phyloP scores from a whole-genome alignment of 768 basidiomycete species.

The Psilocybe cyanescens region DNA sequence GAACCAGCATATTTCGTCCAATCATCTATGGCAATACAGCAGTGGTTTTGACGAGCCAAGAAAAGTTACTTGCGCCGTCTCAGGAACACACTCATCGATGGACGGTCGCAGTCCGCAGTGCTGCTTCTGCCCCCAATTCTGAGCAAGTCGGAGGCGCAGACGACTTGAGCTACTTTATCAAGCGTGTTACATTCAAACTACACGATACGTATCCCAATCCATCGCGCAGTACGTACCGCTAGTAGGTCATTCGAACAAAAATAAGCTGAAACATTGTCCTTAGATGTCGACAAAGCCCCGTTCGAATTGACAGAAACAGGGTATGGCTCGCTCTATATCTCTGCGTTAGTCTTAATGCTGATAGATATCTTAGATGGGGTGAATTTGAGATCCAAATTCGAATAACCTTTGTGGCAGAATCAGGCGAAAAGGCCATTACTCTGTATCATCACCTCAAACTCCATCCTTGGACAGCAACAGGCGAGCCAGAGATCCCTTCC shows the following conservation, averaged over 20 bases:
- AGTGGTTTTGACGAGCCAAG: conserved; percentile 71
- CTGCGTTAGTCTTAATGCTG: neutral
- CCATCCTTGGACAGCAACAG: conserved; percentile 79
- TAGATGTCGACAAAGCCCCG: conserved; percentile 91
- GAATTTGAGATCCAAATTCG: conserved; percentile 97
- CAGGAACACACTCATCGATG: conserved; percentile 93
- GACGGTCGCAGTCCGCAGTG: conserved; percentile 94
- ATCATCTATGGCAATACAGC: conserved; percentile 97
- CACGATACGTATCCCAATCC: conserved; percentile 97
- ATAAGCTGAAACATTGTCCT: conserved; percentile 3
- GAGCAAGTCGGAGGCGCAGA: conserved; percentile 89
- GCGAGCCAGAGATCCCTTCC: conserved; percentile 69
- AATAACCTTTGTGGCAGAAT: conserved; percentile 86
- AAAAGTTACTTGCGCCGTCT: conserved; percentile 48
- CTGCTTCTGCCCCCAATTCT: conserved; percentile 71
- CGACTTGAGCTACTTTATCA: conserved; percentile 90
- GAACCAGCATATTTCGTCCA: conserved; percentile 84
- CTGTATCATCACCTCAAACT: conserved; percentile 95
- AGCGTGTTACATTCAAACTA: conserved; percentile 95
- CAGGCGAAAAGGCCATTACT: conserved; percentile 87
- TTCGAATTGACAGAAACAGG: conserved; percentile 97
- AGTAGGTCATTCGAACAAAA: neutral
- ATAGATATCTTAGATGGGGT: conserved; percentile 74
- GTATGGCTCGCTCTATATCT: conserved; percentile 39
- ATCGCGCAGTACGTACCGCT: conserved; percentile 69